Evolutionary conservation across 257 asterid species (phyloP), one percentile per base, ranked within the genome.

Genomic region (Knoxia roxburghii): DNA sequence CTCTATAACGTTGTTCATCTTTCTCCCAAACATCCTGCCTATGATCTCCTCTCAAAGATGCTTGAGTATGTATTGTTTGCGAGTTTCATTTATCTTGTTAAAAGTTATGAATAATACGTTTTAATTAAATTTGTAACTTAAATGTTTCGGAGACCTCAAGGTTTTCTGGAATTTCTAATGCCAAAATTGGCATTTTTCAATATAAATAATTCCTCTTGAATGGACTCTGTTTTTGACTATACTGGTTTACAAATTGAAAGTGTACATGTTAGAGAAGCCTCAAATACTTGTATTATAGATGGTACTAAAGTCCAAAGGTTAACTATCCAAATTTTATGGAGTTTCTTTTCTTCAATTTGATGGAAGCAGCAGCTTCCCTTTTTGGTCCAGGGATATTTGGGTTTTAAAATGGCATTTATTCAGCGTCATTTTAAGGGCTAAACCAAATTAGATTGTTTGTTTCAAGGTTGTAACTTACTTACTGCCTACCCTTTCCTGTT

Each of bases 11-110:
- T 85, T 51, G 89, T 93, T 77, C 99, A 84, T 72, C 82, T 93
- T 73, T 77, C 94, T 71, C 82, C 92, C 24, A 90, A 93, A 85
- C 85, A 73, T 79, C 96, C 99, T 71, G 92, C 96, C 72, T 93
- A 77, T 72, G 97, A 90, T 76, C 99, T 93, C 78, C 90, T 93
- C 71, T 86, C 96, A 20, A 88, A 83, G 89, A 93, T 93, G 99
- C 99, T 93, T 2, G 99, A 93, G 99, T 93, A 93, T 57, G 97
- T 77, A 65, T 8, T 62, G 70, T 13, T 64, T 63, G 77, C 26
- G 52, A 40, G 32, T 70, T 49, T 61, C 56, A 41, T 52, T 20
- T 46, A 26, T 18, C 40, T 27, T 68, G 14, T 45, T 64, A 24
- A 15, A 30, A 26, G 35, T 45, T 8, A 7, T 43, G 43, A 27